These are phyloP conservation scores for Bruguiera parviflora DNA, from an alignment of 345 rosid genomes.

Conservation along the genomic window DNA sequence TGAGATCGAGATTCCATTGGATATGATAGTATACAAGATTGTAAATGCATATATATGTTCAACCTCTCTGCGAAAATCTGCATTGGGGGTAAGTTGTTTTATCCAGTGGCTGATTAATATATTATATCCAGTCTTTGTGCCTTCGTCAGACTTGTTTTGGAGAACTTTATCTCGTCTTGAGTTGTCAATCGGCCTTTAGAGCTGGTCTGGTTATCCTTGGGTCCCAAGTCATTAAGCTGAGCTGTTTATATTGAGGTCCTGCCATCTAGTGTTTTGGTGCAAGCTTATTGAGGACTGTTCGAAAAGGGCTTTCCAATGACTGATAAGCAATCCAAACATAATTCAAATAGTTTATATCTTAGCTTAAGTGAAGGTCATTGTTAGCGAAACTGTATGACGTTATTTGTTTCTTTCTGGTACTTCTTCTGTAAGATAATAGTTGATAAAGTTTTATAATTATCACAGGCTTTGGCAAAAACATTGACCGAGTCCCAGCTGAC, in stretches of 20 bases:
- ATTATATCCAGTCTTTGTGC: not conserved
- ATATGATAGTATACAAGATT: slow-evolving; percentile 69
- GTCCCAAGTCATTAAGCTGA: not conserved
- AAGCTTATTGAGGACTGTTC: not conserved
- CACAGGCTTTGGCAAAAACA: slow-evolving; percentile 80
- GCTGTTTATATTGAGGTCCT: not conserved
- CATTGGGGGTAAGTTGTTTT: slow-evolving; percentile 48
- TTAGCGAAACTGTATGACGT: not conserved
- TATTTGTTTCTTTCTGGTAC: not conserved
- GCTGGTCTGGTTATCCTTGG: not conserved
- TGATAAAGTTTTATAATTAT: slow-evolving; percentile 11
- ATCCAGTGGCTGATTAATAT: not conserved
- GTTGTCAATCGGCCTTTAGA: not conserved
- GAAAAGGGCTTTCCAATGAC: not conserved
- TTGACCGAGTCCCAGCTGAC: slow-evolving; percentile 66
- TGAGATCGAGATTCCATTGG: slow-evolving; percentile 71
- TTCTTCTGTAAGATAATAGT: slow-evolving; percentile 1
- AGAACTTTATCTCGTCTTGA: not conserved
- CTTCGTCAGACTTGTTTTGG: not conserved
- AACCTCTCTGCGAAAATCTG: slow-evolving; percentile 67
- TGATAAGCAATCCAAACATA: not conserved
- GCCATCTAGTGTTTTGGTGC: not conserved
- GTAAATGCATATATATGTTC: slow-evolving; percentile 63
- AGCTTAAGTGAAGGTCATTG: not conserved
- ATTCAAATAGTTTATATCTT: not conserved